A percentile compares a stretch with the other conserved stretches of the same genome.
phyloP scores from a whole-genome alignment of 495 filamentous ascomycete genomes.

The Aspergillus diversus region DNA sequence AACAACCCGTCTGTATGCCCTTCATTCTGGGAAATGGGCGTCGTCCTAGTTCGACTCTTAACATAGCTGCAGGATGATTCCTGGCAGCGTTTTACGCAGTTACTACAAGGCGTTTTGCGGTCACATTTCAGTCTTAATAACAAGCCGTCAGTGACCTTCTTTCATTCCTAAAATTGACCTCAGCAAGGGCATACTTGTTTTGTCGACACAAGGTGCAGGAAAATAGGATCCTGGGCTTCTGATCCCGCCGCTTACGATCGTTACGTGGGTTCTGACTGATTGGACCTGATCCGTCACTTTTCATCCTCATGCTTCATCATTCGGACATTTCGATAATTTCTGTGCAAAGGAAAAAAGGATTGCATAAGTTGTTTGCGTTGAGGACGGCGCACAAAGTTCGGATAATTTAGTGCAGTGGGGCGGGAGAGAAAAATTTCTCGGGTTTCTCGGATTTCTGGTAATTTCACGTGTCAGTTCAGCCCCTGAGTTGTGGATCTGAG shows the following conservation, averaged over 20 bases:
- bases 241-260: slow-evolving; percentile 8
- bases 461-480: neutral
- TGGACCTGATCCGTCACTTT: neutral
- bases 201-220: slow-evolving; percentile 6
- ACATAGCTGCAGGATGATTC: neutral
- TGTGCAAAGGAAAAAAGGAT: no score
- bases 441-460: slow-evolving; percentile 8
- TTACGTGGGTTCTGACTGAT: neutral
- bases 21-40: neutral
- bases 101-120: neutral
- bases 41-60: neutral
- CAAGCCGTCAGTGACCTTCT: neutral
- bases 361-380: no score
- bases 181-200: neutral
- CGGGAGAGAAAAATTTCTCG: neutral
- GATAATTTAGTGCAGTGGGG: neutral
- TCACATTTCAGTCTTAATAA: neutral
- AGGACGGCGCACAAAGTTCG: no score
- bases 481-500: neutral
- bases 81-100: neutral
- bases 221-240: slow-evolving; percentile 1
- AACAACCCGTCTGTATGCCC: neutral
- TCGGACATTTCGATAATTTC: neutral
- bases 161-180: neutral
- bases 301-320: neutral